Evolutionary conservation across 1,284 basidiomycete species (phyloP), one percentile per base, ranked within the genome.

Genomic region (Uromyces viciae-fabae): DNA sequence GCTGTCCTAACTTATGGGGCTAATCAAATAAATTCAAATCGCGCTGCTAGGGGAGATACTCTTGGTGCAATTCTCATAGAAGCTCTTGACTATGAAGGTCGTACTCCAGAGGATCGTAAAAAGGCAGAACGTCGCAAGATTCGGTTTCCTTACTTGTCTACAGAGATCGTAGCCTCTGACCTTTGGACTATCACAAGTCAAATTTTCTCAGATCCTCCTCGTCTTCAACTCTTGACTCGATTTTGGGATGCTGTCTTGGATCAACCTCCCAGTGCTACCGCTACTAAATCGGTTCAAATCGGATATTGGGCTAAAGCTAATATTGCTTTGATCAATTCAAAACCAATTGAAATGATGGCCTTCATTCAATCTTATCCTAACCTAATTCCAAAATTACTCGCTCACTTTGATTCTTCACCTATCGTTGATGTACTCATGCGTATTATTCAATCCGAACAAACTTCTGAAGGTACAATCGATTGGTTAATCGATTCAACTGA

Each of bases 221-320:
- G 91, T 83, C 86, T 87, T 33, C 81, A 83, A 22, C 88, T 95
- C 75, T 88, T 95, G 79, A 88, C 89, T 25, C 92, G 93, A 9
- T 97, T 97, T 88, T 99, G 97, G 97, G 93, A 98, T 86, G 91
- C 90, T 14, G 91, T 98, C 14, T 88, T 99, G 28, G 92, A 94
- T 84, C 89, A 90, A 83, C 88, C 90, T 0, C 89, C 93, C 25
- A 83, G 82, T 52, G 85, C 82, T 82, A 73, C 83, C n/a, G 81
- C 83, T 42, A 58, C 81, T 14, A 82, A 83, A 40, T 82, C 82
- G 5, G 82, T 83, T 62, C 84, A 84, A 68, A 83, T 83, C 69
- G 83, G 83, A 0, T 83, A 83, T 76, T 84, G 83, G 84, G 82
- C 85, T 19, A 82, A 85, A 52, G 84, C 85, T 43, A 87, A 88